Percentiles rank a stretch among this genome's conserved stretches.
Evolutionary conservation across 2,329 filamentous ascomycete genomes (phyloP).

Genomic region (Calonectria naviculata): DNA sequence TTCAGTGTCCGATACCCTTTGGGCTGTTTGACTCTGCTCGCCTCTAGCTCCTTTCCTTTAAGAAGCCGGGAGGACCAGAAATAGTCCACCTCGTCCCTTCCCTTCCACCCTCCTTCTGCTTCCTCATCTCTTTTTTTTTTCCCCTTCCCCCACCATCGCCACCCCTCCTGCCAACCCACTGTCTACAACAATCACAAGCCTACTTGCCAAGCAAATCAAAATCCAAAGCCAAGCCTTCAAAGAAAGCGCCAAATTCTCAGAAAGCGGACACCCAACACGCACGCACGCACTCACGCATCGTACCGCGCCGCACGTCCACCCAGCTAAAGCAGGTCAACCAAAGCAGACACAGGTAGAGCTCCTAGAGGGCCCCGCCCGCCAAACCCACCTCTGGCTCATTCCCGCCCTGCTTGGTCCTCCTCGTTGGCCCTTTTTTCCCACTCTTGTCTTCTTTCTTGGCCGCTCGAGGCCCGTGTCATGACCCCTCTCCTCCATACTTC

Average conservation of each 20-base stretch:
- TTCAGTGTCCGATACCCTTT: background rate
- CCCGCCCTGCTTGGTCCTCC: background rate
- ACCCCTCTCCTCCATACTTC: constrained; percentile 22
- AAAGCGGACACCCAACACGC: constrained; percentile 32
- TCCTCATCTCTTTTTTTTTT: background rate
- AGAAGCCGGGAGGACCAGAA: constrained; percentile 6
- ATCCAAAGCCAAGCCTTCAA: background rate
- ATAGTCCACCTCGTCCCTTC: constrained; percentile 8
- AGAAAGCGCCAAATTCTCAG: constrained; percentile 13
- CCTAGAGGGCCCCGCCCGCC: constrained; percentile 19
- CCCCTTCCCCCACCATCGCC: background rate
- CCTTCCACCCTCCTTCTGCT: background rate
- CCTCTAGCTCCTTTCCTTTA: background rate
- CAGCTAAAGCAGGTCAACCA: constrained; percentile 2
- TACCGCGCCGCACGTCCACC: background rate
- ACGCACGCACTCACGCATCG: background rate
- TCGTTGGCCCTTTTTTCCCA: background rate
- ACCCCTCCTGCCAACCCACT: background rate
- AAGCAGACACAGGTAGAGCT: constrained; percentile 18
- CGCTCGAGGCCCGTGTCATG: constrained; percentile 29
- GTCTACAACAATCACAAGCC: background rate
- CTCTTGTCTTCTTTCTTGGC: constrained; percentile 22
- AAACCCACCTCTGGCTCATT: constrained; percentile 33
- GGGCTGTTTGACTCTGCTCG: background rate
- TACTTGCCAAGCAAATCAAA: background rate